Base-by-base conservation (phyloP, 192 early-diverging fungal genomes). In the Dimargaris verticillata region DNA sequence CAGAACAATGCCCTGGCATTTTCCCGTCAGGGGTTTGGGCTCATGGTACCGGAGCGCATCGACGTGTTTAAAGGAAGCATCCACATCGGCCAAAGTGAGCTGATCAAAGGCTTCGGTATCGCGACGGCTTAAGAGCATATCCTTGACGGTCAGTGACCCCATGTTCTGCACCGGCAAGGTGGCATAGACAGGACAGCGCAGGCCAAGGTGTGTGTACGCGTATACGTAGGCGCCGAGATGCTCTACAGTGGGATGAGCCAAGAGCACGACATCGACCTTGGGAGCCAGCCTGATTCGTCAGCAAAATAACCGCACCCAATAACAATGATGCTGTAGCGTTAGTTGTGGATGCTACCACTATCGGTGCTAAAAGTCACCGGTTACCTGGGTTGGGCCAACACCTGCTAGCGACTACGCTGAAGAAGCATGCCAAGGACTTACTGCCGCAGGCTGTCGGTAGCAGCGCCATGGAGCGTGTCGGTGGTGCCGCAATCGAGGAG, bases 401-500 rank as follows among this genome's bases (percentile, higher is more conserved):
- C 52, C 41, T 60, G 60, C 5, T 18, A 60, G 3, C 25, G 62
- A 28, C 13, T 43, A n/a, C 12, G 17, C 13, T n/a, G 18, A 17
- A 46, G 28, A 13, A 62, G 7, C 33, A 2, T 38, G 7, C 6
- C 10, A 41, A n/a, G 14, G 25, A 54, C 52, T 22, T 71, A 84
- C 83, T 83, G 84, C 74, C 80, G 80, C 14, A 91, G 76, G 44
- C 71, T 69, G 44, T 63, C 67, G 22, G 93, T 70, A 29, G 79
- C 80, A 22, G 88, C 82, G 20, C 77, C 74, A 52, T 92, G 74
- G 63, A 93, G 88, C 43, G 66, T 68, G 66, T 86, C 86, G 52
- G 80, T 80, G 84, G 87, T 92, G 20, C 93, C 95, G 76, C 95
- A 98, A 71, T 98, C 95, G 20, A 98, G 75, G 43, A 98, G 67